Percentiles rank a stretch among this genome's conserved stretches.
Conservation (phyloP, 2,329 filamentous ascomycete genomes). For the Colletotrichum graminicola region DNA sequence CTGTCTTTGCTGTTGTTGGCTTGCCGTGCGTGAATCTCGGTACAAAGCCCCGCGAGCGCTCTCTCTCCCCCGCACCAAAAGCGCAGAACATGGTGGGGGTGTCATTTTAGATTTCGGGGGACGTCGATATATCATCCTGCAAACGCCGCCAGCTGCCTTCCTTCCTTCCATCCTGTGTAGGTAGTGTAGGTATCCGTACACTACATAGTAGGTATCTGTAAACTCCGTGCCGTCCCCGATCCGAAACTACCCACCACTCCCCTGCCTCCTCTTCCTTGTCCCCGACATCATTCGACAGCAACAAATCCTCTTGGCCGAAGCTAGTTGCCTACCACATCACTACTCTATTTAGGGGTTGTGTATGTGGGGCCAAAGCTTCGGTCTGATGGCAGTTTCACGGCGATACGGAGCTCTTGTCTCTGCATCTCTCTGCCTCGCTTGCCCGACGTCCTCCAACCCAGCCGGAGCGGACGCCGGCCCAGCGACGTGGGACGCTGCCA, state of each 20-base stretch:
- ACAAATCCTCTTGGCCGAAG: slow-evolving; percentile 42
- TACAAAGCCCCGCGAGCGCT: slow-evolving; percentile 26
- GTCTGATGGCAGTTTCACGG: slow-evolving; percentile 43
- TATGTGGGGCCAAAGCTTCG: slow-evolving; percentile 19
- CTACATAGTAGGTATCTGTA: not conserved
- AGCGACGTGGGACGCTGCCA: not conserved
- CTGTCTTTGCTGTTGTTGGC: slow-evolving; percentile 27
- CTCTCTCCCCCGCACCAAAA: slow-evolving; percentile 29
- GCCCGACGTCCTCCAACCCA: not conserved
- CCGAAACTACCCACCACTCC: slow-evolving; percentile 21
- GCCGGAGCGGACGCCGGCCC: not conserved
- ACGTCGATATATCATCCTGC: slow-evolving; percentile 32
- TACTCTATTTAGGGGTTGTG: not conserved
- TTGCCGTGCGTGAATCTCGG: slow-evolving; percentile 23
- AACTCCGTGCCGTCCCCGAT: slow-evolving; percentile 7
- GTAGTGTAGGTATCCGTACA: no score
- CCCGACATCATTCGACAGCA: slow-evolving; percentile 41
- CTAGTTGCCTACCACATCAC: not conserved
- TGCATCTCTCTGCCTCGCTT: slow-evolving; percentile 1
- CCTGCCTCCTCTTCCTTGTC: slow-evolving; percentile 28
- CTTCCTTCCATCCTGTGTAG: not conserved
- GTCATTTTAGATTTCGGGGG: slow-evolving; percentile 27
- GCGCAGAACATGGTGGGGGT: not conserved
- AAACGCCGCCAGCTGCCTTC: slow-evolving; percentile 30
- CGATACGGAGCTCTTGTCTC: slow-evolving; percentile 27